These are phyloP conservation scores for Apiospora hydei DNA, from an alignment of 2,329 filamentous ascomycete genomes.

Conservation along the genomic window DNA sequence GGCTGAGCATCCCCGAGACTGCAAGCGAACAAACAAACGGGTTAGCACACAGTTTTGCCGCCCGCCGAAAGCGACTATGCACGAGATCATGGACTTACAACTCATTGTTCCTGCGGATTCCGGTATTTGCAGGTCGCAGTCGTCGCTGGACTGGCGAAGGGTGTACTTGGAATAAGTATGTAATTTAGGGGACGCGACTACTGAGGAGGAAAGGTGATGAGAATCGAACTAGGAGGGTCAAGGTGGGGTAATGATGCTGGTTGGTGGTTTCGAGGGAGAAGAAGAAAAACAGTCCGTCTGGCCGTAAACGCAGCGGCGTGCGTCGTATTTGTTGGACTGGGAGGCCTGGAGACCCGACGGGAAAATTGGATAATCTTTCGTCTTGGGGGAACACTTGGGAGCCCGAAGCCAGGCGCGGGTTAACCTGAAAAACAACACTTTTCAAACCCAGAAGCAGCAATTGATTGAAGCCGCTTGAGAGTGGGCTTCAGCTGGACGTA, in stretches of 20 bases:
- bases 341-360: neutral
- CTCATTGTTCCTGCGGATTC: constrained; percentile 24
- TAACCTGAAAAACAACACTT: neutral
- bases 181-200: constrained; percentile 7
- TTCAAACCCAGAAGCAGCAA: neutral
- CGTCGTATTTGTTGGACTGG: neutral
- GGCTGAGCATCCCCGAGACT: constrained; percentile 93
- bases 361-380: neutral
- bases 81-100: constrained; percentile 13
- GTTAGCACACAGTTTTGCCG: neutral
- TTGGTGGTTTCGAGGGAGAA: constrained; percentile 6
- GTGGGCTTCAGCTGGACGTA: constrained; percentile 19
- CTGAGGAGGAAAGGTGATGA: constrained; percentile 5
- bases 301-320: neutral
- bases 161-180: constrained; percentile 3
- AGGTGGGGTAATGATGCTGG: constrained; percentile 24
- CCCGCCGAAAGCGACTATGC: neutral
- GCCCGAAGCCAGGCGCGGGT: neutral
- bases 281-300: neutral
- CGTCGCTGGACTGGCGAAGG: constrained; percentile 18
- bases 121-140: constrained; percentile 22
- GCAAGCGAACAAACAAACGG: constrained; percentile 28
- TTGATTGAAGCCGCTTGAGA: neutral
- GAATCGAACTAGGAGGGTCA: constrained; percentile 18
- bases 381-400: neutral